Percentiles rank a stretch among this genome's conserved stretches.
phyloP scores from a whole-genome alignment of 768 basidiomycete species.

The Suillus tomentosus region DNA sequence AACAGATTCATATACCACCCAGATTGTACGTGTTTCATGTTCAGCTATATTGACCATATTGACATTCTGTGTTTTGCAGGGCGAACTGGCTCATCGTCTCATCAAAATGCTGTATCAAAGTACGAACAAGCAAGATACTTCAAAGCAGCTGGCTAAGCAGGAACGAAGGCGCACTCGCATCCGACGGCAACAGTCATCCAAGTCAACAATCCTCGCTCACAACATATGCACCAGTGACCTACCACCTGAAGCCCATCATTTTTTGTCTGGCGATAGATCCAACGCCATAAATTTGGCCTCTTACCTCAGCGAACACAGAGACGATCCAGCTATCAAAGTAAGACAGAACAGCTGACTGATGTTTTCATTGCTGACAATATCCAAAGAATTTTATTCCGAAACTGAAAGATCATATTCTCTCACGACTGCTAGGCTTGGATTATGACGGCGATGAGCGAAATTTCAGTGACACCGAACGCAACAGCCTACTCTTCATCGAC shows the following conservation, averaged over 20 bases:
- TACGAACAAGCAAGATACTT: too few species aligned
- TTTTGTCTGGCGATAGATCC: background rate
- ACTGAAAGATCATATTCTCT: constrained; percentile 27
- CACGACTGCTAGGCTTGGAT: constrained; percentile 14
- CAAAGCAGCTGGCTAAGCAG: too few species aligned
- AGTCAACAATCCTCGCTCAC: background rate
- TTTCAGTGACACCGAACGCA: constrained; percentile 15
- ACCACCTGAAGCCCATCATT: constrained; percentile 9
- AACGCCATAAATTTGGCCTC: constrained; percentile 7
- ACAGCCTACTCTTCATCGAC: constrained; percentile 10
- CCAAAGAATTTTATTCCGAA: constrained; percentile 19
- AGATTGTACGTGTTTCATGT: constrained; percentile 26
- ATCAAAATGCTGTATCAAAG: constrained; percentile 25
- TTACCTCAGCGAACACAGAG: constrained; percentile 2
- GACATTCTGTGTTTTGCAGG: constrained; percentile 21
- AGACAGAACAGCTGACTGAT: background rate
- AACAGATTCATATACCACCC: constrained; percentile 37
- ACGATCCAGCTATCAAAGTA: constrained; percentile 20
- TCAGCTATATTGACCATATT: background rate
- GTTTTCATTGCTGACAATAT: background rate
- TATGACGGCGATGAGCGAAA: constrained; percentile 18
- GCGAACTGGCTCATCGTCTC: constrained; percentile 34
- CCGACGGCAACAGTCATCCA: background rate
- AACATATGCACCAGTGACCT: background rate
- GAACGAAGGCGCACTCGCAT: too few species aligned